Evolutionary conservation across 805 yeast species (phyloP), one percentile per base, ranked within the genome.

Genomic region (Grigorovia jiainica): DNA sequence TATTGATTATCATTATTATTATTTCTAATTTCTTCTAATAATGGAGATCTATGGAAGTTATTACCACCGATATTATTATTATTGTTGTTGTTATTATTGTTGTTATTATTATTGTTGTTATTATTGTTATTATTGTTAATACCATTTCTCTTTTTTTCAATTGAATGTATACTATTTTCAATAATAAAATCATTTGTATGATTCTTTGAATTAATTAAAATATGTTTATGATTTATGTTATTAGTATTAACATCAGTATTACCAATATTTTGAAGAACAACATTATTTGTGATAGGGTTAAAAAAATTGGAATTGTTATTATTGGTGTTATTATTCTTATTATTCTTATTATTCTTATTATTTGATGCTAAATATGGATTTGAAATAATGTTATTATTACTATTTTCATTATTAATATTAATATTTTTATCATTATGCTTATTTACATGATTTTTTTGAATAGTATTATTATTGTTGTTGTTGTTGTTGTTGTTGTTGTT

Each of bases 1-100:
- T 77, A 82, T 11, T 36, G 45, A 46, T 78, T 77, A 13, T 43
- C 46, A 29, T 70, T 55, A 48, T 78, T 80, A 45, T 38, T 41
- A 21, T 39, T 48, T 40, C 95, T 75, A 48, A 90, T 85, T 54
- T 86, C 94, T 57, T 89, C 97, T 45, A 90, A 65, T 33, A 87
- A 64, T 9, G 95, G 89, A 3, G 87, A 80, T 51, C 94, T 68
- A 48, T 79, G 76, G 45, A 80, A 79, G 32, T 31, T 32, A n/a
- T 25, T 38, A 15, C 24, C 38, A 34, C 17, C 18, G 21, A 20
- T 34, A 19, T 36, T 42, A 17, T n/a, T 30, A 7, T 44, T 47
- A 10, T 34, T 37, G 10, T 43, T 44, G 20, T 41, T 34, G 10
- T 36, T 39, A 17, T 19, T 24, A 16, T 39, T 44, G 20, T 39